These are phyloP conservation scores for Abelmoschus esculentus DNA, from an alignment of 345 rosid species.

Conservation along the genomic window DNA sequence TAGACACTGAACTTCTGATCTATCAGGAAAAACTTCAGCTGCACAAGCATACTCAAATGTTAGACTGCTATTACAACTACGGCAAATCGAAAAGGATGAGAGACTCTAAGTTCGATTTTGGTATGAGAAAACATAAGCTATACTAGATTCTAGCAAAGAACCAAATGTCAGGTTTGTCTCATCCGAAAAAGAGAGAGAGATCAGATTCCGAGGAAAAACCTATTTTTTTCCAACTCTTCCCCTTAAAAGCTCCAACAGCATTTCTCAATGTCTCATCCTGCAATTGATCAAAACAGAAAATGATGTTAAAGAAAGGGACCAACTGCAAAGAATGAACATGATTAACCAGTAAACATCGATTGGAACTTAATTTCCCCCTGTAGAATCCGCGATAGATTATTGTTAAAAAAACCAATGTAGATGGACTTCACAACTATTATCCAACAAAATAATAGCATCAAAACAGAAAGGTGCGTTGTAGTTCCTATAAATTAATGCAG, in stretches of 20 bases:
- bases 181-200: neutral
- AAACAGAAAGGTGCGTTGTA: neutral
- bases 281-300: constrained; percentile 4
- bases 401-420: neutral
- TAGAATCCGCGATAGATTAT: neutral
- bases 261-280: constrained; percentile 84
- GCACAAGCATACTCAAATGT: constrained; percentile 20
- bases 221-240: constrained; percentile 88
- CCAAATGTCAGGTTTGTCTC: neutral
- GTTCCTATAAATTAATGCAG: neutral
- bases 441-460: neutral
- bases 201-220: constrained; percentile 32
- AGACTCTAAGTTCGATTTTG: neutral
- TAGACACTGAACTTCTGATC: constrained; percentile 97
- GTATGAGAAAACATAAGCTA: neutral
- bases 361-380: neutral
- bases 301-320: neutral
- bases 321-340: neutral
- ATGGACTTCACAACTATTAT: neutral
- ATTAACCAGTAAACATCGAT: neutral
- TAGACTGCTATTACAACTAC: neutral
- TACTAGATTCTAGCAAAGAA: neutral
- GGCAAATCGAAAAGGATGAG: neutral
- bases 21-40: constrained; percentile 75
- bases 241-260: constrained; percentile 65